Evolutionary conservation across 768 basidiomycete genomes (phyloP).

Genomic region (Mycena albidolilacea): DNA sequence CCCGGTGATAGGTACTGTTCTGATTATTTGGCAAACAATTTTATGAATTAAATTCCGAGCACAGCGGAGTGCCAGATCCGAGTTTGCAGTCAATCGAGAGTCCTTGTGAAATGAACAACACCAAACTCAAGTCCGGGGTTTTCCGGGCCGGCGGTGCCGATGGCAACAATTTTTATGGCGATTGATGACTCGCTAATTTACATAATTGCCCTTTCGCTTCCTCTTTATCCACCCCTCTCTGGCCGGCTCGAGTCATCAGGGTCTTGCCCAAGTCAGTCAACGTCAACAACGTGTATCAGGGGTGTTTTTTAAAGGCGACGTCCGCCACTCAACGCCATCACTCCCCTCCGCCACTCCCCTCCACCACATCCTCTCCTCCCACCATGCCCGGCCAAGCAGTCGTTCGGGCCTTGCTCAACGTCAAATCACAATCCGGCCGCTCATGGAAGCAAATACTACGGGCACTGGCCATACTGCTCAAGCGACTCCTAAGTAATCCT

Average conservation of each 20-base stretch:
- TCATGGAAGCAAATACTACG: constrained; percentile 33
- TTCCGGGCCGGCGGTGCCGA: not conserved
- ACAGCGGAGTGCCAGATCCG: too few species aligned
- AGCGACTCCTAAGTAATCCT: constrained; percentile 29
- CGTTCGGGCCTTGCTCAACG: constrained; percentile 25
- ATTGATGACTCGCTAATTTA: not conserved
- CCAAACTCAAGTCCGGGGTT: not conserved
- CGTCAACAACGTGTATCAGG: not conserved
- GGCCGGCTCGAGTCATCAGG: not conserved
- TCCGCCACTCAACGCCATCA: not conserved
- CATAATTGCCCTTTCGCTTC: not conserved
- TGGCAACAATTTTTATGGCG: not conserved
- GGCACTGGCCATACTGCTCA: constrained; percentile 6
- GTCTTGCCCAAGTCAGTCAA: not conserved
- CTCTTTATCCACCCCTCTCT: not conserved
- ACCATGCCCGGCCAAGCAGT: constrained; percentile 27
- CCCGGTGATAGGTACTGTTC: too few species aligned
- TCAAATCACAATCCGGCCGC: constrained; percentile 25
- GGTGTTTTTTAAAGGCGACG: not conserved
- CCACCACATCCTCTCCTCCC: not conserved
- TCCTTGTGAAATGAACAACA: too few species aligned
- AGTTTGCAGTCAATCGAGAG: too few species aligned
- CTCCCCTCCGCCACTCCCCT: not conserved
- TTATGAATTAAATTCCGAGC: too few species aligned
- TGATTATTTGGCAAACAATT: too few species aligned